Base-by-base conservation (phyloP, 2,329 filamentous ascomycete genomes). In the Torrubiellomyces zombiae region DNA sequence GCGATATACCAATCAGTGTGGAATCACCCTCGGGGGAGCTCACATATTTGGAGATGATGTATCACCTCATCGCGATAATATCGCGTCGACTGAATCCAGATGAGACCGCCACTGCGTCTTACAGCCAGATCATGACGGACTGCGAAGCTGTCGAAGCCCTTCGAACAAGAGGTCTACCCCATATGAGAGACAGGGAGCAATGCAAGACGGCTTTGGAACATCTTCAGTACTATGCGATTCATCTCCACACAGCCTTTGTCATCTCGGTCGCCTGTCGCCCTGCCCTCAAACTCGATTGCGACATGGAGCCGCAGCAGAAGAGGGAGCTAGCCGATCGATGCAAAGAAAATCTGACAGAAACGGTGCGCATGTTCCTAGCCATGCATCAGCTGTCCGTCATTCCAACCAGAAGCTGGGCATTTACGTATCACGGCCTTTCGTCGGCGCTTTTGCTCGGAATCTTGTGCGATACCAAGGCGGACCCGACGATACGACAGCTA, bases 331-430 rank as follows among this genome's bases (percentile, higher is more conserved):
- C 64, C 2, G 58, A 65, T 15, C 60, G 61, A 29, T 75, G 70
- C 51, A 72, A 71, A 40, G 47, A 53, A 10, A 74, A 73, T 38
- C 50, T 75, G 14, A 66, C 66, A 5, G 68, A 75, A 40, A 75
- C 69, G 9, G 69, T 75, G 8, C 61, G 67, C 20, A 75, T 75
- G 69, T 75, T 75, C 39, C 51, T 75, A 13, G 66, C 69, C 10
- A 75, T 75, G 70, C 69, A 75, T 42, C 69, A 73, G 33, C 50
- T 75, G 16, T 74, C 68, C 2, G 64, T 71, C 7, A 74, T 75
- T 23, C 70, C 70, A 1, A 75, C 70, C 0, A 55, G 70, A 14
- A 74, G 67, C 28, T 75, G 70, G 70, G 69, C 70, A 0, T 75
- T 75, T 32, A 75, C 70, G 1, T 75, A 75, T 29, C 68, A 75